Evolutionary conservation across 202 grass and related monocot species (phyloP).

Genomic region (Musa balbisiana): DNA sequence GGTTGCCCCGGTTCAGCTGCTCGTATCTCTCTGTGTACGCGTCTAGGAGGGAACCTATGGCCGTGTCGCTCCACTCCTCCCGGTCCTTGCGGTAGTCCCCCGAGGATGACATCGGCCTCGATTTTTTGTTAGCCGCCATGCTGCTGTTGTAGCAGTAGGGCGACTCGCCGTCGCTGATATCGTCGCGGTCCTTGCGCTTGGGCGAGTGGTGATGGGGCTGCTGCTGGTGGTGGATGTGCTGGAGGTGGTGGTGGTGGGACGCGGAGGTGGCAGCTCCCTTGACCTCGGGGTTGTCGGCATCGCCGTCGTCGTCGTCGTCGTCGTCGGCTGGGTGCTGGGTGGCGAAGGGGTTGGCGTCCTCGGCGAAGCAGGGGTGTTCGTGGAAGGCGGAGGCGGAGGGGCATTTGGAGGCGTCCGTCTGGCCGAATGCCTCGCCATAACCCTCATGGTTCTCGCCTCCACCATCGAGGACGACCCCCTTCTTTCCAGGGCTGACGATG

Average conservation of each 20-base stretch:
- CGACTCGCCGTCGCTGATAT: constrained; percentile 34
- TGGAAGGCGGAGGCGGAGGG: background rate
- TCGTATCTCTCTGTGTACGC: constrained; percentile 66
- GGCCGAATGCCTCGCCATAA: background rate
- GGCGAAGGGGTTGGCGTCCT: background rate
- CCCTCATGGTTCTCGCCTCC: background rate
- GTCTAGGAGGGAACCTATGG: constrained; percentile 67
- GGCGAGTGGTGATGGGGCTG: background rate
- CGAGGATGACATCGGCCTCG: constrained; percentile 2
- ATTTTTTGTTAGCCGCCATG: constrained; percentile 29
- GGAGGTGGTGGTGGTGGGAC: background rate
- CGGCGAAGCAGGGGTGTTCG: constrained; percentile 9
- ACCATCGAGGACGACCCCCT: background rate
- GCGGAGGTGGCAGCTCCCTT: background rate
- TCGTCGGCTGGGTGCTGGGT: background rate
- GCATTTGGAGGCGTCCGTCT: constrained; percentile 1
- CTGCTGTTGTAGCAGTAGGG: constrained; percentile 51
- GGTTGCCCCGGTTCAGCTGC: constrained; percentile 71
- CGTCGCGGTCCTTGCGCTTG: constrained; percentile 14
- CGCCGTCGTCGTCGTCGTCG: background rate
- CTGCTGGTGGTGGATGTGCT: background rate
- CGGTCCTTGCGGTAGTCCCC: constrained; percentile 77
- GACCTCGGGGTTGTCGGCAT: constrained; percentile 1
- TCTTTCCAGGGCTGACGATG: background rate
- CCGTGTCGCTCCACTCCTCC: constrained; percentile 90